These are phyloP conservation scores for Ophiostoma angusticollis DNA, from an alignment of 2,329 filamentous ascomycete genomes.

Conservation along the genomic window DNA sequence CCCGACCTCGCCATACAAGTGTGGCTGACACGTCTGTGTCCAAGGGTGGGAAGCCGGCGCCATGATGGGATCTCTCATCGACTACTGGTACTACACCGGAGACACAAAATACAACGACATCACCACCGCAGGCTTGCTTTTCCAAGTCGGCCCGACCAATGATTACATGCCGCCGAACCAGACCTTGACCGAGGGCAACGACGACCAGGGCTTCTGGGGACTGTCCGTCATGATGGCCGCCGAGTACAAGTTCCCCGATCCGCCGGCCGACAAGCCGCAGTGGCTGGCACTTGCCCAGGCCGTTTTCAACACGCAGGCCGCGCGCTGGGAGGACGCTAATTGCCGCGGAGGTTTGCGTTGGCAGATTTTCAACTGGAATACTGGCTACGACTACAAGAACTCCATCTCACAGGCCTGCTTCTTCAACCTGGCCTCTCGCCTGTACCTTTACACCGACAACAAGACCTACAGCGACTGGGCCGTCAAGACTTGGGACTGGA, in stretches of 20 bases:
- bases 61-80: constrained; percentile 57
- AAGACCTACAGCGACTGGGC: constrained; percentile 68
- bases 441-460: constrained; percentile 63
- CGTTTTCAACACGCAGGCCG: constrained; percentile 67
- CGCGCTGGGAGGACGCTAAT: constrained; percentile 54
- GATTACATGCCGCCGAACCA: constrained; percentile 71
- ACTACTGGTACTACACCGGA: constrained; percentile 53
- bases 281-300: constrained; percentile 65
- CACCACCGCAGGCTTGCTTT: constrained; percentile 54
- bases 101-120: constrained; percentile 58
- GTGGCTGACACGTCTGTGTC: background rate
- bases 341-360: constrained; percentile 70
- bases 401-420: constrained; percentile 37
- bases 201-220: constrained; percentile 66
- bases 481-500: constrained; percentile 59
- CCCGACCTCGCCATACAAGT: no score
- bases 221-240: constrained; percentile 58
- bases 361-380: constrained; percentile 78
- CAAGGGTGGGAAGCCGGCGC: constrained; percentile 62
- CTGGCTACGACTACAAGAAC: constrained; percentile 60
- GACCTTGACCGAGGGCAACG: constrained; percentile 51
- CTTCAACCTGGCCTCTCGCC: constrained; percentile 42
- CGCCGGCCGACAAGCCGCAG: constrained; percentile 41
- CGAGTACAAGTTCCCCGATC: constrained; percentile 54
- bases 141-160: constrained; percentile 57